A percentile compares a stretch with the other conserved stretches of the same genome.
These are phyloP conservation scores for Peniophora sp. DNA, from an alignment of 1,284 basidiomycete species.

Conservation along the genomic window DNA sequence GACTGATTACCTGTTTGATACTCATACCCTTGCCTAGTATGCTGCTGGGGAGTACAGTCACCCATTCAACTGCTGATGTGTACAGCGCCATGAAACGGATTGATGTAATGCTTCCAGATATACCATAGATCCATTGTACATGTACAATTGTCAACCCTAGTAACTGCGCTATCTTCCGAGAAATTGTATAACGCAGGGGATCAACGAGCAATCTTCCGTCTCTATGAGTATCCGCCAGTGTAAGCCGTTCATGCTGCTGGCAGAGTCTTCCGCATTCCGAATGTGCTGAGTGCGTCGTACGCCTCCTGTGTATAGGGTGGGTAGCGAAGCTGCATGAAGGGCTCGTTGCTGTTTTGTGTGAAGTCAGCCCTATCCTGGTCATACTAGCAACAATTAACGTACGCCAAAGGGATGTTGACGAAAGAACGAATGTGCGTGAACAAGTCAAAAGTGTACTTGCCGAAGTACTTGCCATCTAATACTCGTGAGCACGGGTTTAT, in stretches of 20 bases:
- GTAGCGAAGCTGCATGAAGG: constrained; percentile 13
- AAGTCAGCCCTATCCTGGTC: not conserved
- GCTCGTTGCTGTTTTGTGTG: constrained; percentile 11
- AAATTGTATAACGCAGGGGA: too few species aligned
- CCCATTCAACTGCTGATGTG: constrained; percentile 4
- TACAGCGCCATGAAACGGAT: too few species aligned
- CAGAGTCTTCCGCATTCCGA: not conserved
- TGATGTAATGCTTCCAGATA: too few species aligned
- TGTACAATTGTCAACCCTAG: too few species aligned
- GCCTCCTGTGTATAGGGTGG: constrained; percentile 13
- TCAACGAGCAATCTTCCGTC: too few species aligned
- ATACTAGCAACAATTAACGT: not conserved
- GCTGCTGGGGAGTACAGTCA: constrained; percentile 2
- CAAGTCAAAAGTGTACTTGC: constrained; percentile 22
- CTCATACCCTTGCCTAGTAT: not conserved
- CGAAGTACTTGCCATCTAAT: constrained; percentile 19
- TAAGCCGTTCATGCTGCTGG: not conserved
- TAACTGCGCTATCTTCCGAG: too few species aligned
- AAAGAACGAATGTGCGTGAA: constrained; percentile 22
- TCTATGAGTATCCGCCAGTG: too few species aligned
- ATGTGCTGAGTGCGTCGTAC: not conserved
- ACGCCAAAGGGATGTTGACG: constrained; percentile 20
- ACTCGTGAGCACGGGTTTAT: not conserved
- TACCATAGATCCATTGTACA: too few species aligned
- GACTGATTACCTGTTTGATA: not conserved